Base-by-base conservation (phyloP, 2,329 filamentous ascomycete genomes). In the Fusarium sp. region DNA sequence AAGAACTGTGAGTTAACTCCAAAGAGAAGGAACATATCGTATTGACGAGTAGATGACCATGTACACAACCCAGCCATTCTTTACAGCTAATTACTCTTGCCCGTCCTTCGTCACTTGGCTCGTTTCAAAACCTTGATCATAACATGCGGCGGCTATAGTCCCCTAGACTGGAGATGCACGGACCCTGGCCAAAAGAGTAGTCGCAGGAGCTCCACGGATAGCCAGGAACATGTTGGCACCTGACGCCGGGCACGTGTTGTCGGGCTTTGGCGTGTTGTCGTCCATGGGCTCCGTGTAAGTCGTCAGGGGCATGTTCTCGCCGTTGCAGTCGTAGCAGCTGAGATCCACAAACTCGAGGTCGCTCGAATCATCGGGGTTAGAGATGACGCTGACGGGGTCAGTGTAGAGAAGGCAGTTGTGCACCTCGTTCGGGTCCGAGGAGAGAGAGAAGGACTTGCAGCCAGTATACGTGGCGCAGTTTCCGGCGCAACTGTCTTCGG, bases 361-460 rank as follows among this genome's bases (percentile, higher is more conserved):
- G 4, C 48, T 46, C 5, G 31, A 12, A 4, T 31, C 40, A 10
- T 54, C 40, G 3, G 40, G 7, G 8, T 60, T 31, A 3, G 57
- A 53, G 48, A 60, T 54, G 7, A 39, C 34, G 11, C 30, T 30
- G 9, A 47, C 57, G 6, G 48, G 12, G 13, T 60, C 57, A 13
- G 57, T 60, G 31, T 60, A 60, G 16, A 54, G 13, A 9, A 60
- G 31, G 28, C 57, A 60, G 48, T 60, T 60, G 18, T 30, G 36
- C 30, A 23, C 28, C 30, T 53, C 47, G 15, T 37, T 15, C 3
- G 57, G 40, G 10, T 52, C 39, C 3, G 57, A 60, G 9, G 57
- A 53, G 13, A 60, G 57, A 2, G 57, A 54, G 13, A 54, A 54
- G 12, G 48, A 36, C 1, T 15, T 44, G 41, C 57, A 54, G 40